These are phyloP conservation scores for Neodidymelliopsis sp. DNA, from an alignment of 2,329 filamentous ascomycete species.

Conservation along the genomic window DNA sequence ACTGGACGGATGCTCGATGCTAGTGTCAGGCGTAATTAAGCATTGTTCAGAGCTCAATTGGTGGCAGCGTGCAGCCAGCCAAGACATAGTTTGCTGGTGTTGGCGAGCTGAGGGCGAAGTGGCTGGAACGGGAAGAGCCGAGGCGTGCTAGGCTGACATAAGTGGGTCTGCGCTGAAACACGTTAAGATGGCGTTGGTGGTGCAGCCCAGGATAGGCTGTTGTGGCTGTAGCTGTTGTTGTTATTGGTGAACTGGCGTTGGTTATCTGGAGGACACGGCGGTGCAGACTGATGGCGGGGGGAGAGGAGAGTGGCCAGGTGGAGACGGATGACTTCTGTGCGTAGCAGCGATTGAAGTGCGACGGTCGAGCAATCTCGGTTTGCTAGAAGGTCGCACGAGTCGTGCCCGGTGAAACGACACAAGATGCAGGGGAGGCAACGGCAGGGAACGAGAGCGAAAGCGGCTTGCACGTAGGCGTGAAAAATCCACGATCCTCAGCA, in stretches of 20 bases:
- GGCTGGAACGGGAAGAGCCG: conserved; percentile 12
- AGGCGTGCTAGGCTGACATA: not conserved
- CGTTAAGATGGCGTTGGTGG: not conserved
- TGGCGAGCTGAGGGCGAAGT: conserved; percentile 6
- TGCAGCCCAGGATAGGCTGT: not conserved
- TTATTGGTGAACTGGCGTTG: not conserved
- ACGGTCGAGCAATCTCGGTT: conserved; percentile 13
- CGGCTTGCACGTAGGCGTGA: not conserved
- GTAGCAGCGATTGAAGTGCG: conserved; percentile 1
- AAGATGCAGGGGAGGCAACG: conserved; percentile 9
- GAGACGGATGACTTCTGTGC: conserved; percentile 2
- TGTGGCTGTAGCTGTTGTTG: not conserved
- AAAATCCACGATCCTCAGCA: conserved; percentile 11
- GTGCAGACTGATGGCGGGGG: not conserved
- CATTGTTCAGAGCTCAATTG: too few relatives aligned
- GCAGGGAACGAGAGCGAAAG: conserved; percentile 6
- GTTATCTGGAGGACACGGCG: not conserved
- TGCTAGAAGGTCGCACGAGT: conserved; percentile 11
- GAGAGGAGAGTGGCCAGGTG: too few relatives aligned
- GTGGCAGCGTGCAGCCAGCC: not conserved
- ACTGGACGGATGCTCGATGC: not conserved
- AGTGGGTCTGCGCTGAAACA: conserved; percentile 15
- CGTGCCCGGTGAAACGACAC: conserved; percentile 12
- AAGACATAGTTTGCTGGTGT: conserved; percentile 1
- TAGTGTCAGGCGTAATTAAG: too few relatives aligned